Base-by-base conservation (phyloP, 2,329 filamentous ascomycete species). In the Pseudonectria foliicola region DNA sequence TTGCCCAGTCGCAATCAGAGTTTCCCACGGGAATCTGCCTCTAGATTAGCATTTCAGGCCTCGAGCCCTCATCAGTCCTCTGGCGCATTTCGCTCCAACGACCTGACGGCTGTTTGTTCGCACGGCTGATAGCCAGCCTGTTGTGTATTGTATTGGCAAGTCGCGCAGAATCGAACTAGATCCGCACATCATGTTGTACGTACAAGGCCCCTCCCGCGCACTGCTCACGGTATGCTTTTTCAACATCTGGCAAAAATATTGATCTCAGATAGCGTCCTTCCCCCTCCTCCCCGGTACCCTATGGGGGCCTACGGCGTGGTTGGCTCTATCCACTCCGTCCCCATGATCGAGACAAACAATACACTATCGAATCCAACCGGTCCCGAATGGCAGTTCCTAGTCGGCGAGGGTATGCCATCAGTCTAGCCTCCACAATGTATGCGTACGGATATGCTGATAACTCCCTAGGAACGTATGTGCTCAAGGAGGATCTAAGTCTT, bases 311-410 rank as follows among this genome's bases (percentile, higher is more conserved):
- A 85, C 66, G 80, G 82, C 49, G 77, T 77, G 18, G 18, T 21
- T 45, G 73, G 81, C 35, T 77, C 77, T 46, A 75, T 80, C 43
- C 73, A 81, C 57, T 71, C 78, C 33, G 70, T 77, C 25, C 82
- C 84, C 25, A 77, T 94, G 60, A 82, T 95, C 54, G 92, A 98
- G 71, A 95, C 90, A 35, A 94, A 92, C 63, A 98, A 96, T 58
- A 82, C 80, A 26, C 68, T 98, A 42, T 78, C 77, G 38, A 83
- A 85, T 52, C 90, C 86, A 15, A 78, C 79, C 25, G 85, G 85
- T 5, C 76, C 85, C 15, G 89, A 95, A 51, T 86, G 87, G 62
- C 85, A 93, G 57, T 81, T 98, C 48, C 79, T 95, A 28, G 88
- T 90, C 31, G 92, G 90, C 60, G 92, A 98, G 78, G 92, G 88